Percentiles rank a stretch among this genome's conserved stretches.
These are phyloP conservation scores for Baffinella frigidus DNA, from an alignment of 208 protist genomes.

Conservation along the genomic window DNA sequence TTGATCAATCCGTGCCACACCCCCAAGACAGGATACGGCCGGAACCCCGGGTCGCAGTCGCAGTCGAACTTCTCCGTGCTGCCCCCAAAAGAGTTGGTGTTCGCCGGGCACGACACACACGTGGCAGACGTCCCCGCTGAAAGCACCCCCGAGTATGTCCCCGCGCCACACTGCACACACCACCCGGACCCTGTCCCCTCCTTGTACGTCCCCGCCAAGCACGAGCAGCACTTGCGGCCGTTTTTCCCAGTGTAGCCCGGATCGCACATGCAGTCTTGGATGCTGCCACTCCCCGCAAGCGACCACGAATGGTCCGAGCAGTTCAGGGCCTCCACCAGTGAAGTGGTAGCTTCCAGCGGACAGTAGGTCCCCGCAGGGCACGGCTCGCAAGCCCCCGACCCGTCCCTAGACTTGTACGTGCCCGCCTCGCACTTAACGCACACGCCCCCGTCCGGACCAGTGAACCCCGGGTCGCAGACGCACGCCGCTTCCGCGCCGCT, in stretches of 20 bases:
- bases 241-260: neutral
- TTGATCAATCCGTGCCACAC: no score
- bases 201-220: constrained; percentile 6
- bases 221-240: neutral
- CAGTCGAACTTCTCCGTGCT: neutral
- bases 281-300: neutral
- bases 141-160: neutral
- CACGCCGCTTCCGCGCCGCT: neutral
- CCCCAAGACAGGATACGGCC: no score
- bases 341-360: neutral
- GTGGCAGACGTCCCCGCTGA: neutral
- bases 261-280: constrained; percentile 1
- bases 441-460: neutral
- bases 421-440: neutral
- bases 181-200: neutral
- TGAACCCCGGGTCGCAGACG: constrained; percentile 12
- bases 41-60: neutral
- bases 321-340: no score
- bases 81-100: neutral
- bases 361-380: neutral
- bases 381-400: neutral
- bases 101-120: neutral
- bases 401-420: neutral
- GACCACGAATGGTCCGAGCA: neutral
- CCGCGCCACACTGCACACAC: neutral